Conservation (phyloP, 345 rosid genomes). For the Ceriops zippeliana region DNA sequence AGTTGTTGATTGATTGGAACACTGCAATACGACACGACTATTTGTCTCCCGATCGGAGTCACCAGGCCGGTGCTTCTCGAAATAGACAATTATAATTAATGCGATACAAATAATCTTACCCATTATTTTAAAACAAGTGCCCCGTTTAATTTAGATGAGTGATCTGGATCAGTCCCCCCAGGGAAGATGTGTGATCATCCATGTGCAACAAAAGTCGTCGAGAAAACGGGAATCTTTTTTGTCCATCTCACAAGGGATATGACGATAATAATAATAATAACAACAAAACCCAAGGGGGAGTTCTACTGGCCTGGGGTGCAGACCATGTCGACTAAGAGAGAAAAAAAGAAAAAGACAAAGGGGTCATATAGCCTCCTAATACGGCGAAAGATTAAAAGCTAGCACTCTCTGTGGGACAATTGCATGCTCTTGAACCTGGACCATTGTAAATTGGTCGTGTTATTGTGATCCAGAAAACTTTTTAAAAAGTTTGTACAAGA, state of each 20-base stretch:
- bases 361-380: too few relatives aligned
- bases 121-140: neutral
- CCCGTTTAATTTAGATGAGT: neutral
- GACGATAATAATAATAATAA: too few relatives aligned
- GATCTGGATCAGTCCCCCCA: constrained; percentile 18
- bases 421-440: too few relatives aligned
- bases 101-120: neutral
- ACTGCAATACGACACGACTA: constrained; percentile 4
- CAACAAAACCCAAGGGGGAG: neutral
- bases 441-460: too few relatives aligned
- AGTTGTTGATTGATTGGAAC: constrained; percentile 8
- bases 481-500: too few relatives aligned
- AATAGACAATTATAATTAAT: constrained; percentile 19
- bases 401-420: too few relatives aligned
- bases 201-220: neutral
- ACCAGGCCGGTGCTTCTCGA: constrained; percentile 3
- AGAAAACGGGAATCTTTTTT: neutral
- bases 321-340: too few relatives aligned
- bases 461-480: too few relatives aligned
- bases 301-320: too few relatives aligned
- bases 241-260: neutral
- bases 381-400: too few relatives aligned
- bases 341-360: too few relatives aligned
- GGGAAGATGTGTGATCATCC: constrained; percentile 7
- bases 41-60: constrained; percentile 22